These are phyloP conservation scores for Asterella californica DNA, from an alignment of 225 moss, liverwort and hornwort species.

Conservation along the genomic window DNA sequence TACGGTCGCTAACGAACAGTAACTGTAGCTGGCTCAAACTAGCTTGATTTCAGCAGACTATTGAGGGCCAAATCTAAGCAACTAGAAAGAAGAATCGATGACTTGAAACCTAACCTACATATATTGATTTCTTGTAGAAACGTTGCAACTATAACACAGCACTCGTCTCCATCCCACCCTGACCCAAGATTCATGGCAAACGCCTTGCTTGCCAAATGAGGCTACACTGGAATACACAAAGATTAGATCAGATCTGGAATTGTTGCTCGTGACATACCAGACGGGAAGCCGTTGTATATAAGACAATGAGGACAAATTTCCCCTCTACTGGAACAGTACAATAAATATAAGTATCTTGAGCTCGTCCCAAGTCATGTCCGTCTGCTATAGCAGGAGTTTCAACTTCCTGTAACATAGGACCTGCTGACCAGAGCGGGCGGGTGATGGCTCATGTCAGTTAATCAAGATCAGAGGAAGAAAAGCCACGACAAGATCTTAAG, in stretches of 20 bases:
- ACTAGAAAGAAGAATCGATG: background rate
- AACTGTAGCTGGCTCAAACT: background rate
- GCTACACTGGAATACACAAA: background rate
- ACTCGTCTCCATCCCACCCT: background rate
- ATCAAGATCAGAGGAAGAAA: background rate
- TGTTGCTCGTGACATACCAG: background rate
- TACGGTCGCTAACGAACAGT: too few species aligned
- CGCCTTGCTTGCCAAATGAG: too few species aligned
- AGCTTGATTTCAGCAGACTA: background rate
- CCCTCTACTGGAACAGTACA: slow-evolving; percentile 5
- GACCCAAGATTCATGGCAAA: background rate
- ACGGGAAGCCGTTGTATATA: background rate
- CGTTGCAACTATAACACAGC: background rate
- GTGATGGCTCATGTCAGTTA: background rate
- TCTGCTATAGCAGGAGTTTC: background rate
- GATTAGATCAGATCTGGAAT: background rate
- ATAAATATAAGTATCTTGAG: background rate
- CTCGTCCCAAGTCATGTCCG: background rate
- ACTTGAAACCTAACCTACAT: background rate
- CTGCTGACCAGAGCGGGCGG: background rate
- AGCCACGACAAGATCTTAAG: background rate
- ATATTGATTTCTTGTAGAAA: background rate
- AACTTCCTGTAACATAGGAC: background rate
- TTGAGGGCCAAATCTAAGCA: background rate
- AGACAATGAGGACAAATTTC: slow-evolving; percentile 8